These are phyloP conservation scores for Globomyces pollinis-pini DNA, from an alignment of 192 early-diverging fungal genomes.

Conservation along the genomic window DNA sequence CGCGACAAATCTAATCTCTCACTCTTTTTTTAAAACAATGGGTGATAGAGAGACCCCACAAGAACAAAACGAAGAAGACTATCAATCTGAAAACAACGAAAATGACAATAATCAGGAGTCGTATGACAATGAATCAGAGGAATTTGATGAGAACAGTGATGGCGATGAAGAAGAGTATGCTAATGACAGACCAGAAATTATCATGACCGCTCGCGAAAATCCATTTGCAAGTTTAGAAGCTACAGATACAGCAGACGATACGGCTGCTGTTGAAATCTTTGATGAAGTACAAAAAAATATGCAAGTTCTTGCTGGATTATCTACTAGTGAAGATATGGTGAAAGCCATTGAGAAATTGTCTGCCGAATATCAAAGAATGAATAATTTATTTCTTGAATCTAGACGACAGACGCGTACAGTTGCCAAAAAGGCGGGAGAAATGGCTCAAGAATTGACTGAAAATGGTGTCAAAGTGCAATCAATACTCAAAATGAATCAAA, in stretches of 20 bases:
- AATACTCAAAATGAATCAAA: conserved; percentile 38
- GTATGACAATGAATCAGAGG: neutral
- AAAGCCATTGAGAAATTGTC: neutral
- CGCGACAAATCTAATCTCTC: too few relatives aligned
- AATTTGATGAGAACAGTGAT: conserved; percentile 10
- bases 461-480: conserved; percentile 46
- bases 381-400: conserved; percentile 36
- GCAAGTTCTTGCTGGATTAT: neutral
- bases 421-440: conserved; percentile 37
- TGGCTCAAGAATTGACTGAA: conserved; percentile 33
- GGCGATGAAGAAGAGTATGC: conserved; percentile 3
- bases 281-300: conserved; percentile 8
- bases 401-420: conserved; percentile 42
- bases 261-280: conserved; percentile 4
- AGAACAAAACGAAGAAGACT: neutral
- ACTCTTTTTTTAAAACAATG: too few relatives aligned
- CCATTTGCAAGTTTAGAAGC: neutral
- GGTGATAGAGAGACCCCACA: neutral
- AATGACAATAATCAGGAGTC: neutral
- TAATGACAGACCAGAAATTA: conserved; percentile 6
- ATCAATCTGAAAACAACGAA: neutral
- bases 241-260: conserved; percentile 12
- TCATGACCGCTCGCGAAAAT: neutral
- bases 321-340: neutral
- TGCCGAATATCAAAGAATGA: conserved; percentile 42